phyloP scores from a whole-genome alignment of 1,284 basidiomycete genomes.

The Fomes fomentarius region DNA sequence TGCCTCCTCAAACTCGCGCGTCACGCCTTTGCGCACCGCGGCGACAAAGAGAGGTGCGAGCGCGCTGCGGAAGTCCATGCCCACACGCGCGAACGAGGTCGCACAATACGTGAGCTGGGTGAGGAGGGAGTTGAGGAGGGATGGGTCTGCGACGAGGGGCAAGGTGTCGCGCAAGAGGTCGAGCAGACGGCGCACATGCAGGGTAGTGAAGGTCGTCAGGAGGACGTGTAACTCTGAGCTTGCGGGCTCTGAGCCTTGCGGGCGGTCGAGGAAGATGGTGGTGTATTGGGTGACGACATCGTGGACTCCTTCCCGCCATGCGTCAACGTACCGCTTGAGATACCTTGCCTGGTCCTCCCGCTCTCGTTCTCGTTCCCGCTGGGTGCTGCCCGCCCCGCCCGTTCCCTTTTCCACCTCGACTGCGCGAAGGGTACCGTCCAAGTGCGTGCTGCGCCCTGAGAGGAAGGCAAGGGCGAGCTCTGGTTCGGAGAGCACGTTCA shows the following conservation, averaged over 20 bases:
- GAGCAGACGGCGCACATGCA: conserved; percentile 60
- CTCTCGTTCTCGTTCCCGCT: conserved; percentile 60
- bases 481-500: conserved; percentile 65
- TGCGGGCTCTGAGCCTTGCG: conserved; percentile 23
- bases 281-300: conserved; percentile 90
- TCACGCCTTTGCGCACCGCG: conserved; percentile 52
- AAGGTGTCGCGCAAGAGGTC: conserved; percentile 57
- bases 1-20: conserved; percentile 44
- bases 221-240: conserved; percentile 45
- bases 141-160: conserved; percentile 55
- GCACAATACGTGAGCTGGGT: conserved; percentile 94
- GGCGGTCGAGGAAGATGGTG: conserved; percentile 84
- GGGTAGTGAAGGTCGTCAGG: conserved; percentile 56
- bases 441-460: conserved; percentile 59
- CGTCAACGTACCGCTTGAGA: conserved; percentile 86
- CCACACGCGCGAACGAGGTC: conserved; percentile 90
- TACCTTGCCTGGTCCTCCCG: conserved; percentile 76
- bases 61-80: conserved; percentile 78
- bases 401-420: conserved; percentile 44
- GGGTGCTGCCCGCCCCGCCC: conserved; percentile 35
- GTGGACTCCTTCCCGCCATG: conserved; percentile 91
- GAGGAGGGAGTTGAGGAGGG: conserved; percentile 80
- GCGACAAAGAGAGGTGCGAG: conserved; percentile 68
- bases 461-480: conserved; percentile 74
- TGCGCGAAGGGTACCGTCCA: conserved; percentile 46